Evolutionary conservation across 345 rosid species (phyloP).

Genomic region (Isatis tinctoria): DNA sequence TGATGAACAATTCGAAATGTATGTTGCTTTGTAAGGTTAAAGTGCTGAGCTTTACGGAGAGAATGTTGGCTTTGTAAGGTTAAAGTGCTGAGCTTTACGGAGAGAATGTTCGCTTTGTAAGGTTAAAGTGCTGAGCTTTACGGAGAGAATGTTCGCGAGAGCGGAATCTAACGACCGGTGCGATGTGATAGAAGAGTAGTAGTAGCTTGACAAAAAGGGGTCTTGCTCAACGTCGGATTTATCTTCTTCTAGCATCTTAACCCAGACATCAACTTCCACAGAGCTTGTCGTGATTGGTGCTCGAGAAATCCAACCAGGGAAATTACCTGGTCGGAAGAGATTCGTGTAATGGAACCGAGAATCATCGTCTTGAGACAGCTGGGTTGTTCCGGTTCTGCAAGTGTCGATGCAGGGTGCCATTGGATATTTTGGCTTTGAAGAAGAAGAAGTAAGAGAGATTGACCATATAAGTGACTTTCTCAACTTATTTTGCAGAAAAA

Average conservation of each 20-base stretch:
- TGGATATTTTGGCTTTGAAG: not conserved
- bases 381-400: slow-evolving; percentile 27
- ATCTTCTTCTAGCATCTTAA: slow-evolving; percentile 63
- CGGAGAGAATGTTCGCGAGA: slow-evolving; percentile 58
- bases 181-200: slow-evolving; percentile 52
- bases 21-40: too few species aligned
- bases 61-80: too few species aligned
- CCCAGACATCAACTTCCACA: slow-evolving; percentile 44
- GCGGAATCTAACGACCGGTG: slow-evolving; percentile 56
- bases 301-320: slow-evolving; percentile 23
- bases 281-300: slow-evolving; percentile 22
- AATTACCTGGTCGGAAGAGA: slow-evolving; percentile 36
- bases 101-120: too few species aligned
- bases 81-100: too few species aligned
- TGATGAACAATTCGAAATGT: slow-evolving; percentile 53
- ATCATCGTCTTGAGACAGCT: slow-evolving; percentile 33
- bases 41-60: too few species aligned
- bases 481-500: too few species aligned
- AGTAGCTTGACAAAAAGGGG: slow-evolving; percentile 60
- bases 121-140: slow-evolving; percentile 54
- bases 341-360: slow-evolving; percentile 28
- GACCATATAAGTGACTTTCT: too few species aligned
- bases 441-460: too few species aligned
- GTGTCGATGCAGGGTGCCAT: slow-evolving; percentile 77
- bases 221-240: slow-evolving; percentile 54